A percentile compares a stretch with the other conserved stretches of the same genome.
Evolutionary conservation across 2,329 filamentous ascomycete genomes (phyloP).

Genomic region (Plectosphaerella sp.): DNA sequence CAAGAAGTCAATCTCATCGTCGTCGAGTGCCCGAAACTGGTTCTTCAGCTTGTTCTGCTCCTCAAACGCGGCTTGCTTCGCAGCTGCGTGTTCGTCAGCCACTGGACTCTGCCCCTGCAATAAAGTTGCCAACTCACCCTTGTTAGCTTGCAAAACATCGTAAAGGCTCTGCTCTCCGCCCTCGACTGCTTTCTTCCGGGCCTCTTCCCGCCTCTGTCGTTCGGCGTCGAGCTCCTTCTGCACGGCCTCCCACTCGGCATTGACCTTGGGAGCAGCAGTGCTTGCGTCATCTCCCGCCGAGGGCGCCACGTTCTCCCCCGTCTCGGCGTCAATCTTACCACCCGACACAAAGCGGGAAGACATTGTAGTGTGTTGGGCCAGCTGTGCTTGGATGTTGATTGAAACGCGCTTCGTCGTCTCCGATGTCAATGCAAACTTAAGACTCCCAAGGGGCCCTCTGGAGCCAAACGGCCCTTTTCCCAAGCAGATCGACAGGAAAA

Average conservation of each 20-base stretch:
- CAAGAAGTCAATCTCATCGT: constrained; percentile 75
- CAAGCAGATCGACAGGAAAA: too few species aligned
- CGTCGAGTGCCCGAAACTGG: constrained; percentile 73
- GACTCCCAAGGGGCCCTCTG: too few species aligned
- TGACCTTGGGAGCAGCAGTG: constrained; percentile 15
- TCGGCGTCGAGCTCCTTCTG: constrained; percentile 61
- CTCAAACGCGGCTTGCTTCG: constrained; percentile 79
- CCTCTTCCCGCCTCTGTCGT: constrained; percentile 47
- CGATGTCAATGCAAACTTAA: too few species aligned
- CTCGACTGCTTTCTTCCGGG: constrained; percentile 35
- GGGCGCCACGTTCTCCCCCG: constrained; percentile 4
- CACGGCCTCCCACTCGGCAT: constrained; percentile 58
- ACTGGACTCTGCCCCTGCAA: neutral
- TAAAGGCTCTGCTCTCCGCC: constrained; percentile 59
- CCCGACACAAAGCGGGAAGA: constrained; percentile 52
- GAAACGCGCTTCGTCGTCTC: too few species aligned
- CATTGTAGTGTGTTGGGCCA: constrained; percentile 28
- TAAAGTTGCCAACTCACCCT: constrained; percentile 45
- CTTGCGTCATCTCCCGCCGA: constrained; percentile 17
- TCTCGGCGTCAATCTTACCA: constrained; percentile 41
- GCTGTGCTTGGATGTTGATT: too few species aligned
- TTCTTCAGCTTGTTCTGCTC: constrained; percentile 68
- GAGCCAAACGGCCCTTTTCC: too few species aligned
- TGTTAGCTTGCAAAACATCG: constrained; percentile 76
- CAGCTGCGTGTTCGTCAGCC: constrained; percentile 40